Percentiles rank a stretch among this genome's conserved stretches.
Conservation (phyloP, 495 filamentous ascomycete species). For the Parathielavia hyrcaniae region DNA sequence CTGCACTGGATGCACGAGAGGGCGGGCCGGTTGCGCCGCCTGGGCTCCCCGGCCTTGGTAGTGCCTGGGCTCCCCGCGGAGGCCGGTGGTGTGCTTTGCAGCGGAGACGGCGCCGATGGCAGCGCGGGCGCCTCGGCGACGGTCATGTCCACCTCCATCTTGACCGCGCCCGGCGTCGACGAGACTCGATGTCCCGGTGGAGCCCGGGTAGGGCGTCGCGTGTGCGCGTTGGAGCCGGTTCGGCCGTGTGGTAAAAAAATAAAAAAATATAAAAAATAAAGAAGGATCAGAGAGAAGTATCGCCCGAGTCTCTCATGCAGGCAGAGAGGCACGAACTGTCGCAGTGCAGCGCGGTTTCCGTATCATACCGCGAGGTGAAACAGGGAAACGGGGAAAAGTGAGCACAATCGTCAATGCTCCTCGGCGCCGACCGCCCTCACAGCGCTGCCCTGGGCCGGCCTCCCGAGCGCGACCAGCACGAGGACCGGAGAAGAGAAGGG, state of each 20-base stretch:
- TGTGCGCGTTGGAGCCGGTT: neutral
- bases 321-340: too few relatives aligned
- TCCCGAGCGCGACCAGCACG: neutral
- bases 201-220: constrained; percentile 8
- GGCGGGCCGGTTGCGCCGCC: constrained; percentile 41
- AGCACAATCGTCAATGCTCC: constrained; percentile 8
- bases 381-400: constrained; percentile 1
- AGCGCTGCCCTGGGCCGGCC: neutral
- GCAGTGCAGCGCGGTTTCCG: neutral
- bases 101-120: constrained; percentile 10
- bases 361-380: neutral
- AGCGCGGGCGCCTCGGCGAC: constrained; percentile 15
- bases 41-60: constrained; percentile 20
- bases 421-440: constrained; percentile 3
- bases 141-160: constrained; percentile 26
- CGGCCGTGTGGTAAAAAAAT: neutral
- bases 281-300: too few relatives aligned
- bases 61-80: constrained; percentile 1
- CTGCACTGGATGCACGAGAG: constrained; percentile 49
- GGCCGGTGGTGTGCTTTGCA: constrained; percentile 7
- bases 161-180: neutral
- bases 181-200: constrained; percentile 11
- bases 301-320: too few relatives aligned
- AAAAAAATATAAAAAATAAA: neutral
- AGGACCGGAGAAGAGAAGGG: neutral